phyloP scores from a whole-genome alignment of 306 rosid genomes.

The Pyrus pyrifolia region DNA sequence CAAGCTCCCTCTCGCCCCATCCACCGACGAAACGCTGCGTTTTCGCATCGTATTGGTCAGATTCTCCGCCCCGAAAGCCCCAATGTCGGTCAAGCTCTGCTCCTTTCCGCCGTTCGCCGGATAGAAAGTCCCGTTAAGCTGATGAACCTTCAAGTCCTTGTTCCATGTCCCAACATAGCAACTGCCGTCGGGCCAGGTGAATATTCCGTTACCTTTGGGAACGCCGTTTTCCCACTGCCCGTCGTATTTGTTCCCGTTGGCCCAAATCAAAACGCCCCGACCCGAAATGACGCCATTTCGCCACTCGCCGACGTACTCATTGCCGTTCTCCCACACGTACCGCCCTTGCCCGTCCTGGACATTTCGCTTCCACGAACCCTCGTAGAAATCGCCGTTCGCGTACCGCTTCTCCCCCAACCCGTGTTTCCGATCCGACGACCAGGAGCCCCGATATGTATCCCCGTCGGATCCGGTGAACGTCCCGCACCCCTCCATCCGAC shows the following conservation, averaged over 20 bases:
- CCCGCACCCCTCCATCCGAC: slow-evolving; percentile 86
- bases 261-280: slow-evolving; percentile 64
- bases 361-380: slow-evolving; percentile 75
- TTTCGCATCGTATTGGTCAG: slow-evolving; percentile 51
- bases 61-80: slow-evolving; percentile 32
- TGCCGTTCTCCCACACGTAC: slow-evolving; percentile 85
- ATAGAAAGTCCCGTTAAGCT: slow-evolving; percentile 48
- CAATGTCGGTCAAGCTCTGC: slow-evolving; percentile 19
- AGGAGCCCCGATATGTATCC: slow-evolving; percentile 63
- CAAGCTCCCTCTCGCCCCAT: slow-evolving; percentile 44
- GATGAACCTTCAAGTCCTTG: slow-evolving; percentile 55
- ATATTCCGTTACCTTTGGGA: slow-evolving; percentile 73
- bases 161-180: slow-evolving; percentile 71
- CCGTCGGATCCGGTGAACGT: slow-evolving; percentile 83
- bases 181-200: slow-evolving; percentile 77
- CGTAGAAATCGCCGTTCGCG: slow-evolving; percentile 74
- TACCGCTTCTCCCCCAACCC: slow-evolving; percentile 73
- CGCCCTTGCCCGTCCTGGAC: slow-evolving; percentile 78
- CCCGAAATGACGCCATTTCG: slow-evolving; percentile 73
- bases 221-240: slow-evolving; percentile 90
- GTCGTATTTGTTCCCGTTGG: slow-evolving; percentile 74
- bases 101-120: slow-evolving; percentile 48
- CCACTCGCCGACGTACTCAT: slow-evolving; percentile 84
- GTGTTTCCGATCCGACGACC: slow-evolving; percentile 72
- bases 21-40: slow-evolving; percentile 43